Evolutionary conservation across 495 filamentous ascomycete genomes (phyloP), one percentile per base, ranked within the genome.

Genomic region (Friedmanniomyces simplex): DNA sequence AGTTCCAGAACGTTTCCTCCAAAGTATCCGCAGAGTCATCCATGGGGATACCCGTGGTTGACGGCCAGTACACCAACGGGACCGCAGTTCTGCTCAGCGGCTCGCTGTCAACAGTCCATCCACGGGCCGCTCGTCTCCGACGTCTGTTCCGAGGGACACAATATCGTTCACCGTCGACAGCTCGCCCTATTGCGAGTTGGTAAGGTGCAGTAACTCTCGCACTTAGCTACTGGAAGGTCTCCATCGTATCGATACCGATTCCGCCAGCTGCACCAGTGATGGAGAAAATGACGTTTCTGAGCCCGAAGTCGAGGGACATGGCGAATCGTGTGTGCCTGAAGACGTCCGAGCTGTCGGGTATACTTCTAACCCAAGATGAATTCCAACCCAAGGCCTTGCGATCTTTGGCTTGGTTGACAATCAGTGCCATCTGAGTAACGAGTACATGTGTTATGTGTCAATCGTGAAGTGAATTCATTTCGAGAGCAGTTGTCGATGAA

Each of bases 241-340:
- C 34, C 2, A 60, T 57, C 3, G 53, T 50, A 24, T 60, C 61
- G 1, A 57, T 42, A 22, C 61, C 61, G 24, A 64, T 64, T 30
- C 61, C 61, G 24, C 61, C 61, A 1, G 57, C 55, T 14, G 56
- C 61, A 10, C 57, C 61, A 18, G 56, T 63, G 8, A 63, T 48
- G 1, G 59, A 42, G 26, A 58, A 55, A 39, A 58, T 55, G 1
- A 58, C 60, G 26, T 39, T 32, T 46, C 34, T 55, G 32, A 63
- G 55, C 14, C 60, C 60, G 36, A 59, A 58, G 46, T 63, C 60
- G 18, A 63, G 55, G 11, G 60, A 58, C 60, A 63, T 63, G 28
- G 10, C 28, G 3, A 32, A n/a, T n/a, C n/a, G n/a, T n/a, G n/a
- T n/a, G 28, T 32, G 28, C 28, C 28, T 32, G 28, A 10, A 32